Percentiles rank a stretch among this genome's conserved stretches.
phyloP scores from a whole-genome alignment of 768 basidiomycete genomes.

The Glaciozyma martinii region DNA sequence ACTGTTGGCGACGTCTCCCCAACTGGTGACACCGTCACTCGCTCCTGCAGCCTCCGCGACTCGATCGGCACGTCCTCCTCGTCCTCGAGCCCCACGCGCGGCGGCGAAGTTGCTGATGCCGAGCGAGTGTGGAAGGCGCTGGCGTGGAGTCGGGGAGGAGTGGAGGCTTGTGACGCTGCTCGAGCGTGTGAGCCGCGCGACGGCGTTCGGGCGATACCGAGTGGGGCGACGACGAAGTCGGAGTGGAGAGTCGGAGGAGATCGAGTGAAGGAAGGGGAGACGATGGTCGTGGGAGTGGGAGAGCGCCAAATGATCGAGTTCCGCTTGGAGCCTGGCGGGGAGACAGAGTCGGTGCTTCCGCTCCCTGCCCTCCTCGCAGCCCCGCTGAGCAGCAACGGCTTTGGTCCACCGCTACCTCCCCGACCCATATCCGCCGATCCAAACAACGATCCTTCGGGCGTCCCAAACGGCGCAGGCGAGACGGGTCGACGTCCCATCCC shows the following conservation, averaged over 20 bases:
- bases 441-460: neutral
- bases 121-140: constrained; percentile 11
- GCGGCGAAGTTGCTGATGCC: neutral
- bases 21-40: neutral
- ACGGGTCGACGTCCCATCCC: neutral
- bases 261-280: constrained; percentile 14
- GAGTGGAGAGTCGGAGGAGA: constrained; percentile 6
- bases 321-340: neutral
- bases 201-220: constrained; percentile 13
- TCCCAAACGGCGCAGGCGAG: neutral
- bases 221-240: constrained; percentile 13
- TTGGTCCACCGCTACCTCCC: constrained; percentile 14
- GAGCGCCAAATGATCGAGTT: neutral
- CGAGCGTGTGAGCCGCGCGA: constrained; percentile 9
- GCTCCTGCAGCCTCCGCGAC: neutral
- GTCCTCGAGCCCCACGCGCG: neutral
- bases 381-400: constrained; percentile 16
- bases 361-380: constrained; percentile 11
- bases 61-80: constrained; percentile 16
- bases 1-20: neutral
- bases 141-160: neutral
- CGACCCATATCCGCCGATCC: neutral
- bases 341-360: neutral
- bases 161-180: constrained; percentile 3
- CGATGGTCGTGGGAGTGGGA: neutral